Conservation (phyloP, 2,329 filamentous ascomycete species). For the Colletotrichum sp. region DNA sequence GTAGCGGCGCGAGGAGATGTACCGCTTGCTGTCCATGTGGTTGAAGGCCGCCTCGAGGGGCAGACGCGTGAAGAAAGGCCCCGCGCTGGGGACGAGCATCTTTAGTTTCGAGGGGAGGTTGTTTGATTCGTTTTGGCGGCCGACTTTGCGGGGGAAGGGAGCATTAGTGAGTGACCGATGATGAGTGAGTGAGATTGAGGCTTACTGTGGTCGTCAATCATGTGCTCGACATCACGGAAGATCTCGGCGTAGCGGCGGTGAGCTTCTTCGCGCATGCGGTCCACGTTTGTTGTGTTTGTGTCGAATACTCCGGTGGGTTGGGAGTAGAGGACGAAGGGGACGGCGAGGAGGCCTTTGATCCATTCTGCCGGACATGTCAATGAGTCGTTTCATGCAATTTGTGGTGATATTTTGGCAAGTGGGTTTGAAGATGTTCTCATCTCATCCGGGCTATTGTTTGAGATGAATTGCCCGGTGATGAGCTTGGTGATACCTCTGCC, state of each 20-base stretch:
- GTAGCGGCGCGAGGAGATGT: constrained; percentile 89
- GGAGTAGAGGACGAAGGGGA: constrained; percentile 95
- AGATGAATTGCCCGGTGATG: not conserved
- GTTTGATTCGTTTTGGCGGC: constrained; percentile 69
- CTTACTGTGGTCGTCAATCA: constrained; percentile 90
- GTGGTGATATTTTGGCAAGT: not conserved
- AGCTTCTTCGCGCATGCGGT: constrained; percentile 78
- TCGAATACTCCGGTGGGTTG: constrained; percentile 90
- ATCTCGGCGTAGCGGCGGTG: constrained; percentile 94
- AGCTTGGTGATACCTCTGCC: not conserved
- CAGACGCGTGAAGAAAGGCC: constrained; percentile 91
- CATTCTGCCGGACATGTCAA: constrained; percentile 66
- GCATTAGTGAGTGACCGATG: not conserved
- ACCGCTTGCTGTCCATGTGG: constrained; percentile 84
- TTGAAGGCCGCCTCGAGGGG: constrained; percentile 89
- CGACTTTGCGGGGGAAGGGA: constrained; percentile 55
- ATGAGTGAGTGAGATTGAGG: not conserved
- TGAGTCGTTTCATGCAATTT: not conserved
- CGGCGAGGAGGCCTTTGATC: constrained; percentile 93
- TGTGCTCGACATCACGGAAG: constrained; percentile 88
- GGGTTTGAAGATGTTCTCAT: not conserved
- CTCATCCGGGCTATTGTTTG: not conserved
- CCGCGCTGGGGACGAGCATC: constrained; percentile 87
- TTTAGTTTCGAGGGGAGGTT: constrained; percentile 86
- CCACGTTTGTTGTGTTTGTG: constrained; percentile 66